Evolutionary conservation across 2,329 filamentous ascomycete genomes (phyloP).

Genomic region (Lasiodiplodia sp.): DNA sequence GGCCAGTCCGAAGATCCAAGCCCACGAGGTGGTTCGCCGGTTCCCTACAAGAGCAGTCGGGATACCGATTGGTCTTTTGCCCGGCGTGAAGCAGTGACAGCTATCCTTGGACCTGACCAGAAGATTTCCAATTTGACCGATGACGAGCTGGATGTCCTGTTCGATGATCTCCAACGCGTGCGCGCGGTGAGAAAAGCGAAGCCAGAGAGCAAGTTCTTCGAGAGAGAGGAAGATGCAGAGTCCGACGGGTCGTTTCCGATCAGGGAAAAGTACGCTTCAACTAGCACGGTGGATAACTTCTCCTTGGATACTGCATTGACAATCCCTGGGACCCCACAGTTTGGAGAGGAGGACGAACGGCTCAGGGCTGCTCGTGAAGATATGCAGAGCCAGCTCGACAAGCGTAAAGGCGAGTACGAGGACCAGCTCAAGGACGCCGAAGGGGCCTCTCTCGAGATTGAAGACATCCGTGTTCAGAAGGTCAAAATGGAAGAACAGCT

Average conservation of each 20-base stretch:
- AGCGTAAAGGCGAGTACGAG: constrained; percentile 83
- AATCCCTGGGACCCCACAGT: constrained; percentile 89
- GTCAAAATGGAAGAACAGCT: constrained; percentile 83
- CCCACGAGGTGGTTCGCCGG: constrained; percentile 80
- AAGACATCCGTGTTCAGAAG: constrained; percentile 85
- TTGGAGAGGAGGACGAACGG: constrained; percentile 78
- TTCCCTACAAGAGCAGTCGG: constrained; percentile 71
- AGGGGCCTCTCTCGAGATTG: constrained; percentile 77
- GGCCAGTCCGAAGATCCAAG: constrained; percentile 78
- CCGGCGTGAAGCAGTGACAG: constrained; percentile 88
- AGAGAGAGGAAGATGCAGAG: constrained; percentile 83
- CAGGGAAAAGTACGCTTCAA: constrained; percentile 94
- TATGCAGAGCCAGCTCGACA: constrained; percentile 83
- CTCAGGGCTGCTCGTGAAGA: constrained; percentile 79
- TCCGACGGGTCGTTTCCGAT: constrained; percentile 87
- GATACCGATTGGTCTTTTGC: constrained; percentile 97
- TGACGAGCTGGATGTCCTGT: constrained; percentile 90
- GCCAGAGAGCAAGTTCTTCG: constrained; percentile 62
- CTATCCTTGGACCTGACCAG: constrained; percentile 87
- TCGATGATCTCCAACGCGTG: constrained; percentile 91
- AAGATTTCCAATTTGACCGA: constrained; percentile 90
- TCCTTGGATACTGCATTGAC: constrained; percentile 93
- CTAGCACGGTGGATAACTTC: constrained; percentile 93
- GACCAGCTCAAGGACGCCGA: constrained; percentile 79
- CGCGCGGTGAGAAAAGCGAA: constrained; percentile 81